Percentiles rank a stretch among this genome's conserved stretches.
Conservation (phyloP, 352 stramenopile species). For the Aphanomyces cochlioides region DNA sequence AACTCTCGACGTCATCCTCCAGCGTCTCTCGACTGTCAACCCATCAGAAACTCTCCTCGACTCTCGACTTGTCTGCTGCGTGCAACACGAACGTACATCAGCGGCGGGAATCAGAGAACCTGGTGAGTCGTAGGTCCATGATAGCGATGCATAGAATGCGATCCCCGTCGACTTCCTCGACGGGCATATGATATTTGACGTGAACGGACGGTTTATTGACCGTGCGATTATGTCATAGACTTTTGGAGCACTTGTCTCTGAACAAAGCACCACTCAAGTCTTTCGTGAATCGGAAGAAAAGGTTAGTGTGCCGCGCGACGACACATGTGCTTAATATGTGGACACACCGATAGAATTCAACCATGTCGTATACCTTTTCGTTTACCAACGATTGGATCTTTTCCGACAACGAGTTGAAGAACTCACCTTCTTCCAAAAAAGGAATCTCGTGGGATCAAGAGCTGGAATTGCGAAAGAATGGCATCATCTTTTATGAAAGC, state of each 20-base stretch:
- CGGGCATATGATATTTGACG: conserved; percentile 4
- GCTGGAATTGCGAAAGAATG: conserved; percentile 62
- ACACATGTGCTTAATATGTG: not conserved
- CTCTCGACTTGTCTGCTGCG: not conserved
- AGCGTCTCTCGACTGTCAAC: not conserved
- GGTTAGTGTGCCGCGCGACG: conserved; percentile 5
- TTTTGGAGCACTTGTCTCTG: conserved; percentile 18
- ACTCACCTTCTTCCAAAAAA: conserved; percentile 62
- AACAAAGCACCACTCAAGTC: not conserved
- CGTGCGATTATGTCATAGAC: conserved; percentile 3
- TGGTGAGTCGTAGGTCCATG: not conserved
- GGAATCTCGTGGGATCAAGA: conserved; percentile 76
- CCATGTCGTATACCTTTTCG: conserved; percentile 26
- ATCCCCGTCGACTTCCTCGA: not conserved
- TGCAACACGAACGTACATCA: not conserved
- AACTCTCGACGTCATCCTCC: not conserved
- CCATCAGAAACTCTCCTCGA: not conserved
- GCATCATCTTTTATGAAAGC: conserved; percentile 81
- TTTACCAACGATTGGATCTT: conserved; percentile 73
- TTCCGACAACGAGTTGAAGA: conserved; percentile 55
- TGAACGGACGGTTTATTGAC: not conserved
- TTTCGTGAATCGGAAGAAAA: not conserved
- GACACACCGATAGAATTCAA: not conserved
- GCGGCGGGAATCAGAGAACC: not conserved
- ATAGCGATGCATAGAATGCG: not conserved